phyloP scores from a whole-genome alignment of 208 protist species.

The Wallacemonas collosoma region DNA sequence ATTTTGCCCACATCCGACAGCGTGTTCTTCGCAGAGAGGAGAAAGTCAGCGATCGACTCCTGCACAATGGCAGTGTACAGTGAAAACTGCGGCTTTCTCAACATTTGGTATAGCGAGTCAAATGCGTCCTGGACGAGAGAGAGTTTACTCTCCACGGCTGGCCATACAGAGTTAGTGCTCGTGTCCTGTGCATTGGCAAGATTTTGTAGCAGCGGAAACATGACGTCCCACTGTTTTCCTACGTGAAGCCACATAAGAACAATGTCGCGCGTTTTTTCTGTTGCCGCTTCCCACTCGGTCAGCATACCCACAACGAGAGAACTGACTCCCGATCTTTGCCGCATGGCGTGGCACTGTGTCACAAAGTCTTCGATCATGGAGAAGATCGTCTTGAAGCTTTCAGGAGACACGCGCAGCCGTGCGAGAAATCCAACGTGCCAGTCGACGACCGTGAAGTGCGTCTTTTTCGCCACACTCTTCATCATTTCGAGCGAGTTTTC shows the following conservation, averaged over 20 bases:
- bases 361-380: conserved; percentile 61
- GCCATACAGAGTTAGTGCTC: not conserved
- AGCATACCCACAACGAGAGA: conserved; percentile 56
- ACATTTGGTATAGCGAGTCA: conserved; percentile 35
- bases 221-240: conserved; percentile 45
- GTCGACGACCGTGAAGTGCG: conserved; percentile 56
- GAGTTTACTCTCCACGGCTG: conserved; percentile 16
- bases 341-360: conserved; percentile 44
- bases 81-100: conserved; percentile 79
- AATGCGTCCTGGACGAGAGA: conserved; percentile 25
- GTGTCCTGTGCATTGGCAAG: not conserved
- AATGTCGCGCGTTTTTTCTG: conserved; percentile 59
- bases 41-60: conserved; percentile 91
- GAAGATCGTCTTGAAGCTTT: conserved; percentile 10
- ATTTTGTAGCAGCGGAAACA: conserved; percentile 16
- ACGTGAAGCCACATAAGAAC: conserved; percentile 49
- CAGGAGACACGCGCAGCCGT: conserved; percentile 2
- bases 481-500: conserved; percentile 83
- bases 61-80: conserved; percentile 92
- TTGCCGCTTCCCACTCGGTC: conserved; percentile 71
- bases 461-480: conserved; percentile 83
- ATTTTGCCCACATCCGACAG: conserved; percentile 91
- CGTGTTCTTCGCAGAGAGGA: conserved; percentile 80
- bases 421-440: conserved; percentile 8
- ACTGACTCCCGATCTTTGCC: conserved; percentile 52